Conservation (phyloP, 345 rosid genomes). For the Punica granatum region DNA sequence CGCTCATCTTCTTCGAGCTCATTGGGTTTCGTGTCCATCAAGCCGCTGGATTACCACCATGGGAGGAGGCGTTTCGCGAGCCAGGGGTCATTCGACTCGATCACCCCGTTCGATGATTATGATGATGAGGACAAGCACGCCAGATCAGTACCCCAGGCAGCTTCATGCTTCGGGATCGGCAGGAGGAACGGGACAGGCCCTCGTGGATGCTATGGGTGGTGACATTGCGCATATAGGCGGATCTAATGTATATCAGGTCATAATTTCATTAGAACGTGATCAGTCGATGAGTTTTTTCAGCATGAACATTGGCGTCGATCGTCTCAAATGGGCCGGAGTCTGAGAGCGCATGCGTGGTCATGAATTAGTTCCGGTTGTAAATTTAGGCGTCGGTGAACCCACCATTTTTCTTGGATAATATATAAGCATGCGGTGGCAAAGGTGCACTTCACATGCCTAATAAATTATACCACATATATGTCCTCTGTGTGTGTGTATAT, state of each 20-base stretch:
- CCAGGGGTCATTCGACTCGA: slow-evolving; percentile 1
- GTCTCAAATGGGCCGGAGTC: no score
- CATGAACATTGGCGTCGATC: no score
- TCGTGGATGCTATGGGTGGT: background rate
- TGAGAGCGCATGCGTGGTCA: no score
- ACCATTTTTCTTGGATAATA: background rate
- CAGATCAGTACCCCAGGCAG: background rate
- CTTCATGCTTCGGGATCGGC: background rate
- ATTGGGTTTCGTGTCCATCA: background rate
- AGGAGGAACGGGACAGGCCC: background rate
- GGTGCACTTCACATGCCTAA: background rate
- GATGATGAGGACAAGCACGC: background rate
- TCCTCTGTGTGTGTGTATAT: background rate
- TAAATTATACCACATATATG: background rate
- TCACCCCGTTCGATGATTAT: background rate
- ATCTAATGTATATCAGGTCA: no score
- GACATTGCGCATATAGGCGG: background rate
- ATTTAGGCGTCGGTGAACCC: background rate
- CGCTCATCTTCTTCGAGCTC: background rate
- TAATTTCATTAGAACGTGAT: background rate
- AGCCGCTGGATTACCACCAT: background rate
- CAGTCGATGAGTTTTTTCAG: background rate
- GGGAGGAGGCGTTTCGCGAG: background rate
- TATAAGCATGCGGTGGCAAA: background rate
- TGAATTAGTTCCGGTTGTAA: background rate